Percentiles rank a stretch among this genome's conserved stretches.
phyloP scores from a whole-genome alignment of 1,284 basidiomycete species.

The Trichosporon sp. region DNA sequence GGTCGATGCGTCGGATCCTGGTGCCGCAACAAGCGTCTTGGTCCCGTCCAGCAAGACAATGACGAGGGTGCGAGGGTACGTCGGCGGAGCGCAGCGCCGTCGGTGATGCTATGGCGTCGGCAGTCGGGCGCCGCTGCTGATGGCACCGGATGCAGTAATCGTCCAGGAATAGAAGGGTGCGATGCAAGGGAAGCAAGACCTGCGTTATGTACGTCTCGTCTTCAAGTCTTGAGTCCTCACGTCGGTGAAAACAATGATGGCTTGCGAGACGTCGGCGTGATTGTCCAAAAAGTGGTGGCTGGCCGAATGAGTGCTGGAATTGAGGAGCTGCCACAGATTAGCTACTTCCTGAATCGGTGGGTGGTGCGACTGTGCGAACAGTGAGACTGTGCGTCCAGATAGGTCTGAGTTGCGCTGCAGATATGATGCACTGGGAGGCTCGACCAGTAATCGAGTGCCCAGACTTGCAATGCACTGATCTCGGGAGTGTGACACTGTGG shows the following conservation, averaged over 20 bases:
- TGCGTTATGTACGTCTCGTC: not conserved
- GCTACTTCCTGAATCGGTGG: not conserved
- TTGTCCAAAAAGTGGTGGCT: not conserved
- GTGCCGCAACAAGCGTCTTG: not conserved
- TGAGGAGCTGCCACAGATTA: not conserved
- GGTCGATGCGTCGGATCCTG: not conserved
- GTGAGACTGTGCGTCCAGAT: not conserved
- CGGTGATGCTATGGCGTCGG: not conserved
- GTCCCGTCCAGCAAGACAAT: slow-evolving; percentile 2
- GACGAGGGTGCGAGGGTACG: not conserved
- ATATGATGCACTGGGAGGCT: not conserved
- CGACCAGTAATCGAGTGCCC: not conserved
- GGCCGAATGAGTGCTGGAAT: not conserved
- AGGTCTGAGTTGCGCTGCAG: not conserved
- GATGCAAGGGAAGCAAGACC: not conserved
- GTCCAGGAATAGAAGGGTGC: not conserved
- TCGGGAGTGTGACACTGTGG: not conserved
- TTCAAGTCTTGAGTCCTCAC: not conserved
- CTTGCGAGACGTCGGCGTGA: not conserved
- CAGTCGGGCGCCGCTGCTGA: not conserved
- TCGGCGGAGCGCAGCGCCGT: not conserved
- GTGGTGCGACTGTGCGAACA: not conserved
- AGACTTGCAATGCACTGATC: not conserved
- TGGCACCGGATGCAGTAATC: not conserved
- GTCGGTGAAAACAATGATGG: not conserved